Conservation (phyloP, 2,329 filamentous ascomycete genomes). For the Periconia sp. region DNA sequence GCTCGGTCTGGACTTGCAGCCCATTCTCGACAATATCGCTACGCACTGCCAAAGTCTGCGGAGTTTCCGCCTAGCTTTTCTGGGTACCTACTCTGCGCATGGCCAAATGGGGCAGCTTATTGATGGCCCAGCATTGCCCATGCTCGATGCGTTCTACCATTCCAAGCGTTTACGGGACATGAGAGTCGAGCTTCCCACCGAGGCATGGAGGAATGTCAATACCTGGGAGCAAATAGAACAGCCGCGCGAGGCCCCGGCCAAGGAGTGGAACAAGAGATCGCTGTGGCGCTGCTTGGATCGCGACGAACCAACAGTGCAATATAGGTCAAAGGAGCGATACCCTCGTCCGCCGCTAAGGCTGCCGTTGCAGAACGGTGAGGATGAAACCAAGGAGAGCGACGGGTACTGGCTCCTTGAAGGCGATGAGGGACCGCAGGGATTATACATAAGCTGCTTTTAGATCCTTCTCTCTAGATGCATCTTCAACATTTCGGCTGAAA, state of each 20-base stretch:
- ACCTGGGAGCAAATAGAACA: neutral
- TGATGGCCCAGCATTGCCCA: conserved; percentile 1
- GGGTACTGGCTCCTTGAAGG: conserved; percentile 10
- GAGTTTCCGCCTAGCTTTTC: conserved; percentile 2
- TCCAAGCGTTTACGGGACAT: conserved; percentile 7
- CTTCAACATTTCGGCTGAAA: no score
- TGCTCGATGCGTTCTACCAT: conserved; percentile 4
- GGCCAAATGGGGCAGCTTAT: neutral
- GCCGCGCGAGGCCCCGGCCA: neutral
- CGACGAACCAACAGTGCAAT: conserved; percentile 1
- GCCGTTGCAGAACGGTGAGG: neutral
- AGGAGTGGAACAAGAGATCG: neutral
- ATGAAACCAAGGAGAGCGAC: conserved; percentile 4
- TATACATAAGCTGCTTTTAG: no score
- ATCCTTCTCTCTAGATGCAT: no score
- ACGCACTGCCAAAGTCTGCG: conserved; percentile 6
- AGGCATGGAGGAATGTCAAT: neutral
- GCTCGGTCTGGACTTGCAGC: conserved; percentile 3
- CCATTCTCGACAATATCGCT: conserved; percentile 8
- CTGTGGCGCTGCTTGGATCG: conserved; percentile 8
- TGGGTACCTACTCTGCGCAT: neutral
- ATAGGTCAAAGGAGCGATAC: conserved; percentile 7
- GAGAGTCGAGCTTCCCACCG: conserved; percentile 7
- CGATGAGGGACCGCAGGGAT: neutral
- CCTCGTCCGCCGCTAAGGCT: conserved; percentile 7